These are phyloP conservation scores for Pouteria glomerata DNA, from an alignment of 148 eudicot species.

Conservation along the genomic window DNA sequence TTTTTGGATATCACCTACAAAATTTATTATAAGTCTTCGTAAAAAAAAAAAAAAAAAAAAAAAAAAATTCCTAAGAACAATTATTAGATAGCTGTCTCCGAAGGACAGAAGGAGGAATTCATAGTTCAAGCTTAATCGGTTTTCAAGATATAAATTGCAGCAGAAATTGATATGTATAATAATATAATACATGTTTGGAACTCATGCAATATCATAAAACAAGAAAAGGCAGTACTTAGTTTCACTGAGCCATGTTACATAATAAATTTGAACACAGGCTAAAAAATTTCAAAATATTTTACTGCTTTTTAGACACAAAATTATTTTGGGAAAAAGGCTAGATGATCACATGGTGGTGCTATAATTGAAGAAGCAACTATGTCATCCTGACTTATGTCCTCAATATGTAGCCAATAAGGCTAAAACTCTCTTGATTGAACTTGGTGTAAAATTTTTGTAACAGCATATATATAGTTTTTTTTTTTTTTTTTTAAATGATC, in stretches of 20 bases:
- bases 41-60: no score
- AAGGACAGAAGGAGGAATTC: background rate
- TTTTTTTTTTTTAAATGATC: background rate
- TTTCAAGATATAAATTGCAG: background rate
- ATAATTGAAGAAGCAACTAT: background rate
- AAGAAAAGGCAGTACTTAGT: background rate
- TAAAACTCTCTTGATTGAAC: background rate
- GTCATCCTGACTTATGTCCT: background rate
- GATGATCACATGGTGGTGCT: background rate
- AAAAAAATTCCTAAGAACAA: background rate
- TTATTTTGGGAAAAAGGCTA: background rate
- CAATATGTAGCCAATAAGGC: background rate
- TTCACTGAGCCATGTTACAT: background rate
- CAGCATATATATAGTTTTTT: background rate
- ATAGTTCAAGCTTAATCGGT: background rate
- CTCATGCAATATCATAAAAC: no score
- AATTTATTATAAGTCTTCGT: no score
- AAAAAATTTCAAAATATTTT: background rate
- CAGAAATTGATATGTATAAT: background rate
- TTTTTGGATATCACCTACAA: no score
- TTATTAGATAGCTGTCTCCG: background rate
- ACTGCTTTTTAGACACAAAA: background rate
- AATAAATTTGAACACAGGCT: constrained; percentile 2
- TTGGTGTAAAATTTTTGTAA: background rate
- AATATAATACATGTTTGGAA: background rate